Conservation (phyloP, 768 basidiomycete genomes). For the Boletus pseudopeckii region DNA sequence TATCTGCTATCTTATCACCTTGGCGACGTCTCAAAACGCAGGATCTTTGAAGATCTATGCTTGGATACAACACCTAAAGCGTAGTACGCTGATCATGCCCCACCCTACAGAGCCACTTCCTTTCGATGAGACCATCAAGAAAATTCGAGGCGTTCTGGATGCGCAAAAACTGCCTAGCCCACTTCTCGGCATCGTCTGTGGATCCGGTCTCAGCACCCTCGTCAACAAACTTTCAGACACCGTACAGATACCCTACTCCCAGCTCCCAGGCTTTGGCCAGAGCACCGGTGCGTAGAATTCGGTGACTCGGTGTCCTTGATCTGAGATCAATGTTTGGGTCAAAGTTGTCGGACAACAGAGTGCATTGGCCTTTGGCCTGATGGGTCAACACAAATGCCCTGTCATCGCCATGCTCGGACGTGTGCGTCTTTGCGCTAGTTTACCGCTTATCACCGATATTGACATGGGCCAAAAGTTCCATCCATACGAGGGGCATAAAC, state of each 20-base stretch:
- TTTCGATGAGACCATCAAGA: constrained; percentile 29
- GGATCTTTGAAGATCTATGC: no score
- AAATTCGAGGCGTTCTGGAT: constrained; percentile 25
- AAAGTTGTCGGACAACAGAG: constrained; percentile 82
- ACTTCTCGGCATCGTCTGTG: constrained; percentile 80
- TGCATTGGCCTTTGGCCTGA: constrained; percentile 72
- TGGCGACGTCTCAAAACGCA: background rate
- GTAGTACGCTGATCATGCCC: constrained; percentile 7
- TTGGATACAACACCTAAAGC: background rate
- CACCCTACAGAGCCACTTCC: constrained; percentile 15
- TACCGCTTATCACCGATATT: background rate
- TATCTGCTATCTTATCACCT: background rate
- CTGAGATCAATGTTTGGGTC: background rate
- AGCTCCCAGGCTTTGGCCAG: constrained; percentile 68
- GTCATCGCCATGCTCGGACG: constrained; percentile 90
- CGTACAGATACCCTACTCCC: constrained; percentile 60
- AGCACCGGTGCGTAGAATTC: constrained; percentile 59
- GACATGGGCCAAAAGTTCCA: constrained; percentile 56
- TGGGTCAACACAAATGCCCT: constrained; percentile 66
- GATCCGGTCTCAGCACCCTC: constrained; percentile 79
- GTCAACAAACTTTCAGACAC: constrained; percentile 56
- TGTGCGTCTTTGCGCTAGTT: constrained; percentile 38
- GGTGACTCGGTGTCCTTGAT: background rate
- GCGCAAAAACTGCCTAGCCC: constrained; percentile 46
- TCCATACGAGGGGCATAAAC: constrained; percentile 77